phyloP scores from a whole-genome alignment of 2,329 filamentous ascomycete species.

The Clonostachys byssicola region DNA sequence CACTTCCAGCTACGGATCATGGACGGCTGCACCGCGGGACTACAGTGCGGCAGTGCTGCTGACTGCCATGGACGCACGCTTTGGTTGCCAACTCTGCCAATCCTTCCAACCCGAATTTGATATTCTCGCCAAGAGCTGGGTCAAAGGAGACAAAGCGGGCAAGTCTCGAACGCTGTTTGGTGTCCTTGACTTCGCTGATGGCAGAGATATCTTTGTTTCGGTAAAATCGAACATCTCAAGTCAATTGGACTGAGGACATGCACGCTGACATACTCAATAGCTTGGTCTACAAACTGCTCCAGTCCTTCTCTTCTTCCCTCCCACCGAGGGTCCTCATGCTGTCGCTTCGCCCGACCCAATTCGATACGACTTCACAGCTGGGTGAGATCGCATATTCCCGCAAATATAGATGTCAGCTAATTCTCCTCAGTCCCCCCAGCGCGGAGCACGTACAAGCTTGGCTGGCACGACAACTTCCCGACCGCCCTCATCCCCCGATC shows the following conservation, averaged over 20 bases:
- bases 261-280: conserved; percentile 37
- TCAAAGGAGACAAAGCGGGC: conserved; percentile 72
- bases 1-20: conserved; percentile 68
- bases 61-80: conserved; percentile 80
- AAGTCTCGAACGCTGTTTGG: conserved; percentile 73
- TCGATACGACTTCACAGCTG: conserved; percentile 80
- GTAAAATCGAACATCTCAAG: conserved; percentile 40
- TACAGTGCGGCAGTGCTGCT: conserved; percentile 80
- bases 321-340: conserved; percentile 78
- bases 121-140: conserved; percentile 80
- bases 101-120: conserved; percentile 97
- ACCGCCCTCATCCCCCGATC: conserved; percentile 72
- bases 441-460: conserved; percentile 78
- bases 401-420: neutral
- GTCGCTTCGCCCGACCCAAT: conserved; percentile 63
- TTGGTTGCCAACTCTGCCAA: conserved; percentile 79
- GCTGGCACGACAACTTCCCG: conserved; percentile 75
- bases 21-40: conserved; percentile 76
- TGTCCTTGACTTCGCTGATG: conserved; percentile 83
- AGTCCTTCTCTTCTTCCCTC: conserved; percentile 81
- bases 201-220: conserved; percentile 80
- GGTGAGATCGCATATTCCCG: conserved; percentile 44
- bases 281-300: conserved; percentile 92
- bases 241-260: neutral
- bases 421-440: conserved; percentile 54